phyloP scores from a whole-genome alignment of 805 yeast species.

The Wickerhamiella kazuoi region DNA sequence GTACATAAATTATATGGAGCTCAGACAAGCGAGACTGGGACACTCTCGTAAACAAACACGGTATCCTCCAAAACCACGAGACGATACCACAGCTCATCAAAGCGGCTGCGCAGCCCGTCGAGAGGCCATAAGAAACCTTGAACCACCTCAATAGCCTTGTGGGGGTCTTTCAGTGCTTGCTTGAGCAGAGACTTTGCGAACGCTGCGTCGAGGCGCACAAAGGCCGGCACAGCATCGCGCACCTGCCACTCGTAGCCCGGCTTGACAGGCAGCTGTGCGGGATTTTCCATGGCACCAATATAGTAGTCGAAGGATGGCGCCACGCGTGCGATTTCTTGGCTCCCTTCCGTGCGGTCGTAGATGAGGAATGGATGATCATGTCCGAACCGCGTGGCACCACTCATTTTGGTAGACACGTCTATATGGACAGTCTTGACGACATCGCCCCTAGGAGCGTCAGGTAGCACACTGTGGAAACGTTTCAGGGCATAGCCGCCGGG shows the following conservation, averaged over 20 bases:
- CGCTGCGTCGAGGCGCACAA: not conserved
- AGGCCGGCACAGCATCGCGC: not conserved
- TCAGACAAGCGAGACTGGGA: not conserved
- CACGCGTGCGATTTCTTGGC: slow-evolving; percentile 19
- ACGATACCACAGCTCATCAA: not conserved
- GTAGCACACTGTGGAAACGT: slow-evolving; percentile 29
- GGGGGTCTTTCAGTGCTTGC: not conserved
- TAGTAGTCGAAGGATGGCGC: slow-evolving; percentile 34
- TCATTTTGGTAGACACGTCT: slow-evolving; percentile 71
- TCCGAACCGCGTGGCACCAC: slow-evolving; percentile 66
- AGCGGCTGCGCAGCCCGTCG: not conserved
- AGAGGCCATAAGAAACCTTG: not conserved
- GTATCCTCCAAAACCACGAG: not conserved
- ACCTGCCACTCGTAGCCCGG: not conserved
- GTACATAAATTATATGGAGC: not conserved
- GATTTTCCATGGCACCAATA: slow-evolving; percentile 1
- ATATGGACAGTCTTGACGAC: slow-evolving; percentile 37
- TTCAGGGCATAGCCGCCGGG: slow-evolving; percentile 73
- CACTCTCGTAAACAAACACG: not conserved
- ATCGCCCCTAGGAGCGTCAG: slow-evolving; percentile 1
- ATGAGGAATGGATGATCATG: slow-evolving; percentile 27
- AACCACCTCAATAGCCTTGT: not conserved
- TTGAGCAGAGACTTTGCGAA: not conserved
- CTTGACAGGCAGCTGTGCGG: not conserved
- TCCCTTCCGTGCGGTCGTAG: slow-evolving; percentile 66